Base-by-base conservation (phyloP, 192 early-diverging fungal species). In the Umbelopsis sp. region DNA sequence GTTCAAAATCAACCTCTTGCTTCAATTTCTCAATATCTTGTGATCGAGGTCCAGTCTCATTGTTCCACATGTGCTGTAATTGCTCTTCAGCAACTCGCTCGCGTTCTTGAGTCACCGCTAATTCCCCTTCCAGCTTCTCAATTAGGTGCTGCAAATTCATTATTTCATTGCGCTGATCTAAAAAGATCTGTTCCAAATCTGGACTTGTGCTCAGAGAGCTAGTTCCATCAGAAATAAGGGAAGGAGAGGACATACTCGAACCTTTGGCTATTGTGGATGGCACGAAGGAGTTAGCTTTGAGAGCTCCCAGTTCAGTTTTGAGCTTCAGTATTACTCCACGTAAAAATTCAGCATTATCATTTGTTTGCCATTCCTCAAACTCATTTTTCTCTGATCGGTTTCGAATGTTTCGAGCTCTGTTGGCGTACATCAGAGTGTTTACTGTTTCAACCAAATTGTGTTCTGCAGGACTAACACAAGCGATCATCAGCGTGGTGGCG, bases 371-470 rank as follows among this genome's bases (percentile, higher is more conserved):
- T 64, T 92, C 89, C 66, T 91, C 88, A 37, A 69, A 66, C 22
- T 78, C 76, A 64, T 91, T 97, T 69, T 97, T 88, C 41, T 87
- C 88, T 27, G 90, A 91, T 53, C 87, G 86, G 81, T 99, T 99
- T 71, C 91, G 90, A 81, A 99, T 99, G 72, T 97, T 97, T 68
- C 98, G 85, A 5, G 96, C 97, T 11, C 98, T 87, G 61, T 95
- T 94, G 6, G 98, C 98, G 73, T 98, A 99, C 74, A 93, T 91
- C 45, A 99, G 85, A 2, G 98, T 99, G 74, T 96, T 98, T 49
- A 99, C 73, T 6, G 95, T 96, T 79, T 99, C 98, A 11, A 84
- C 86, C 50, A 92, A 80, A 75, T 96, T 95, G 61, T 84, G 73
- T 71, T 95, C 94, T 21, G 92, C 93, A 0, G 94, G 91, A 68